Evolutionary conservation across 2,329 filamentous ascomycete genomes (phyloP).

Genomic region (Dactylonectria macrodidyma): DNA sequence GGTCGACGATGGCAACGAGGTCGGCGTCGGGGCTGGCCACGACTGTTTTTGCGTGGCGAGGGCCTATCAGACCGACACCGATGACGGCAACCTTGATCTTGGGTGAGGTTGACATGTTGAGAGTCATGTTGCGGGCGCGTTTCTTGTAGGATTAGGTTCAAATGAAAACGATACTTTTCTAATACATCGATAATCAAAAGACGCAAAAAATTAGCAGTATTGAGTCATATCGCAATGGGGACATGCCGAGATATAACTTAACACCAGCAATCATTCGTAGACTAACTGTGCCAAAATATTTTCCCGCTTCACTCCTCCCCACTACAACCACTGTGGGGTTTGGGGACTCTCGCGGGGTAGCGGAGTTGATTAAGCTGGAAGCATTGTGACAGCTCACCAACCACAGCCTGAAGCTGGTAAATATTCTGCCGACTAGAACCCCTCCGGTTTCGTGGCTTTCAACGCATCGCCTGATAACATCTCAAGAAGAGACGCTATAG

Average conservation of each 20-base stretch:
- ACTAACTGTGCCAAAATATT: slow-evolving; percentile 24
- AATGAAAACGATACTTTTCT: neutral
- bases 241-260: neutral
- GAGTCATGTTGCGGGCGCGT: too few relatives aligned
- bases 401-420: slow-evolving; percentile 11
- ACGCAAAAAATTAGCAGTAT: neutral
- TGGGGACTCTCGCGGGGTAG: slow-evolving; percentile 4
- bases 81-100: slow-evolving; percentile 46
- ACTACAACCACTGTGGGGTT: neutral
- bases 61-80: slow-evolving; percentile 50
- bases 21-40: slow-evolving; percentile 36
- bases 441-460: neutral
- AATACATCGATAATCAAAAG: neutral
- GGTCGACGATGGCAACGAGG: slow-evolving; percentile 51
- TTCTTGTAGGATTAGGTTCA: neutral
- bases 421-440: slow-evolving; percentile 18
- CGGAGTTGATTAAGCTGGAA: neutral
- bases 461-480: neutral
- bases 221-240: neutral
- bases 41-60: slow-evolving; percentile 50
- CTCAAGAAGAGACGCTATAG: neutral
- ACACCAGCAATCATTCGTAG: neutral
- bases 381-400: neutral
- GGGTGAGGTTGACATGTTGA: slow-evolving; percentile 27
- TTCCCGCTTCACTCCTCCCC: slow-evolving; percentile 14